Evolutionary conservation across 148 eudicot genomes (phyloP).

Genomic region (Beta vulgaris): DNA sequence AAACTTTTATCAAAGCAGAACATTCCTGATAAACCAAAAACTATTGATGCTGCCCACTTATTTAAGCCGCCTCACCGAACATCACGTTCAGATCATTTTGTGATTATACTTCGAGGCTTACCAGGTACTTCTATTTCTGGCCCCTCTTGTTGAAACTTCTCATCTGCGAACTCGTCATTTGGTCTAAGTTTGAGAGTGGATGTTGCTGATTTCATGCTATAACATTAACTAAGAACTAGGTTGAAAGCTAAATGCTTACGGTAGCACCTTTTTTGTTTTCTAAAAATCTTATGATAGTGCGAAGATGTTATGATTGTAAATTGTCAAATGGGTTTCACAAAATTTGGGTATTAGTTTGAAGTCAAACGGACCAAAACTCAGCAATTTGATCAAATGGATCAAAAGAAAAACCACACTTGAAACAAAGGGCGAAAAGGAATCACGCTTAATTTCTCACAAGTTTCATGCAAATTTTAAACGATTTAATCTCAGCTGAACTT

Average conservation of each 20-base stretch:
- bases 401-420: background rate
- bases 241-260: background rate
- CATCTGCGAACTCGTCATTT: background rate
- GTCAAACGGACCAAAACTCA: background rate
- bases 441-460: background rate
- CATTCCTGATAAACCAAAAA: constrained; percentile 47
- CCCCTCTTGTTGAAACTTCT: constrained; percentile 2
- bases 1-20: constrained; percentile 26
- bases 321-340: background rate
- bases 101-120: constrained; percentile 88
- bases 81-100: constrained; percentile 91
- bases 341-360: background rate
- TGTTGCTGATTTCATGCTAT: background rate
- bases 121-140: constrained; percentile 54
- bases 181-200: background rate
- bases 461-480: background rate
- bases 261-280: too few species aligned
- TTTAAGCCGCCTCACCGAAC: constrained; percentile 85
- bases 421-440: background rate
- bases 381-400: background rate
- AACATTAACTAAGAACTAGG: background rate
- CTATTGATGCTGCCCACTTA: constrained; percentile 66
- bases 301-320: background rate
- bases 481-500: background rate
- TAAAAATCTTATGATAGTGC: too few species aligned